A percentile compares a stretch with the other conserved stretches of the same genome.
These are phyloP conservation scores for Athelia psychrophila DNA, from an alignment of 1,284 basidiomycete species.

Conservation along the genomic window DNA sequence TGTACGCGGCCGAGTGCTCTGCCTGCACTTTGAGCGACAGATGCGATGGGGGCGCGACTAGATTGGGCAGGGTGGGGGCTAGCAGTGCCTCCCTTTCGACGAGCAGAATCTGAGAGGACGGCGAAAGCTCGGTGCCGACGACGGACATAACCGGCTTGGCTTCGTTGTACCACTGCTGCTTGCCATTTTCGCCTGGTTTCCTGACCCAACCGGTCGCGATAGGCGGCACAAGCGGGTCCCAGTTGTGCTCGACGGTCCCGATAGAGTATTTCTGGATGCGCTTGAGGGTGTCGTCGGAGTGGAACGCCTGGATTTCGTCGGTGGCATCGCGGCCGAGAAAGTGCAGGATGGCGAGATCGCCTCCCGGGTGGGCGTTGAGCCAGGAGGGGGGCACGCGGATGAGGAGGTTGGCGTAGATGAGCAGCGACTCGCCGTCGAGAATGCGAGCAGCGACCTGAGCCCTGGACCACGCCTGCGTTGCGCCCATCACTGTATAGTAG, in stretches of 20 bases:
- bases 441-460: constrained; percentile 67
- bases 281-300: constrained; percentile 64
- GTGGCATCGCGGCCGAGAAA: constrained; percentile 95
- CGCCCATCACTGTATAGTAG: constrained; percentile 27
- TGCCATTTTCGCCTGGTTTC: constrained; percentile 39
- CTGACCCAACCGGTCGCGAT: constrained; percentile 82
- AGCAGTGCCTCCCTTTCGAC: constrained; percentile 34
- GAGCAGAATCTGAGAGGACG: constrained; percentile 63
- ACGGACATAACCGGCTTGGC: constrained; percentile 43
- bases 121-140: constrained; percentile 29
- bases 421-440: constrained; percentile 73
- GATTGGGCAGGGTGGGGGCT: constrained; percentile 46
- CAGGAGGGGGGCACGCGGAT: constrained; percentile 83
- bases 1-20: constrained; percentile 78
- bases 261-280: constrained; percentile 74
- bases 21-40: constrained; percentile 65
- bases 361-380: constrained; percentile 89
- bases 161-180: constrained; percentile 58
- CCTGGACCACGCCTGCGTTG: constrained; percentile 43
- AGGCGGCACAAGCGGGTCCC: constrained; percentile 87
- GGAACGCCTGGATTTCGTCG: constrained; percentile 95
- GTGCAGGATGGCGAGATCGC: constrained; percentile 87
- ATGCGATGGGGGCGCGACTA: constrained; percentile 50
- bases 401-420: constrained; percentile 78
- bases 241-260: constrained; percentile 68